Evolutionary conservation across 305 asterid genomes (phyloP), one percentile per base, ranked within the genome.

Genomic region (Fraxinus sp.): DNA sequence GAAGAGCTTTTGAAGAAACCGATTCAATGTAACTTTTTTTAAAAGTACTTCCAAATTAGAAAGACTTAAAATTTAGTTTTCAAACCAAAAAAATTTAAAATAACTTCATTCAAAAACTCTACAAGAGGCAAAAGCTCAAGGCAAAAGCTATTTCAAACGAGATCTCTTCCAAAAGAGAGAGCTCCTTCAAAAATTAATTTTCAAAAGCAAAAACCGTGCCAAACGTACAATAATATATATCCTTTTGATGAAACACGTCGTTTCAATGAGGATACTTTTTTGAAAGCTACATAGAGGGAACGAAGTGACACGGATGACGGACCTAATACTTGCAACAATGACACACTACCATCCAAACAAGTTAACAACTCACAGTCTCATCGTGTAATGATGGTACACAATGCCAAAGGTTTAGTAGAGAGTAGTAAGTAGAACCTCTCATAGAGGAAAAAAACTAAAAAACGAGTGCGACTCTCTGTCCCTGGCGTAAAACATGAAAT

Each of bases 341-440:
- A 24, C 73, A 13, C 11, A 64, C n/a, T 64, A 64, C 33, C 73
- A 64, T 64, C 35, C 73, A 64, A 72, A 26, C 57, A 39, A 36
- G 18, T 39, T 30, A 18, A 82, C 59, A 46, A 68, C 35, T 35
- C 18, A 13, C 13, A 46, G 18, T 46, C 57, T 46, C 30, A 70
- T 11, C 22, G 30, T 43, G 78, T 24, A 62, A 22, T 20, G 71
- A 62, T 62, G 71, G 72, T 72, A 24, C 52, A 36, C 30, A 75
- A 73, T 77, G 82, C 20, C 68, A 33, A 46, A 66, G 77, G 79
- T 55, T 73, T 81, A 79, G 57, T 76, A 14, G 2, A 20, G 73
- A 24, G 81, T 57, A 68, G 39, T 24, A 41, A 41, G 14, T 41
- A 41, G 52, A 9, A 41, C 14, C 16, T 41, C 46, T 10, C 4